A percentile compares a stretch with the other conserved stretches of the same genome.
phyloP scores from a whole-genome alignment of 2,329 filamentous ascomycete species.

The Arthrobotrys megalospora region DNA sequence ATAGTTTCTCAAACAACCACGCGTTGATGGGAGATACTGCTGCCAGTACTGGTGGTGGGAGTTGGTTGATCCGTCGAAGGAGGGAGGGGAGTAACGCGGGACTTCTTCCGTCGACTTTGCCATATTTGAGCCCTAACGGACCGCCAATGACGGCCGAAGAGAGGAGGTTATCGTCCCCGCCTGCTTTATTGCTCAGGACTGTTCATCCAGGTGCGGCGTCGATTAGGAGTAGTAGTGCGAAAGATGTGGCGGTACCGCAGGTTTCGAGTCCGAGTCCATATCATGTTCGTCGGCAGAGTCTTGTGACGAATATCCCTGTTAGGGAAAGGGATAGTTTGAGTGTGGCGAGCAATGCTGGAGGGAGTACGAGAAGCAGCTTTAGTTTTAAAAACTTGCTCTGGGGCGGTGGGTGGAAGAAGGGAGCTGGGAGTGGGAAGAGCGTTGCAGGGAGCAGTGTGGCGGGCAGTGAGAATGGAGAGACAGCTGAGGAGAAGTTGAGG shows the following conservation, averaged over 20 bases:
- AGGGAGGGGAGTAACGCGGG: slow-evolving; percentile 5
- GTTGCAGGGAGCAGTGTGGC: slow-evolving; percentile 39
- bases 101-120: slow-evolving; percentile 33
- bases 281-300: slow-evolving; percentile 39
- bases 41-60: slow-evolving; percentile 18
- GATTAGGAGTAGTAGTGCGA: slow-evolving; percentile 17
- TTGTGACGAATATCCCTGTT: slow-evolving; percentile 45
- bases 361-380: slow-evolving; percentile 51
- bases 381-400: slow-evolving; percentile 59
- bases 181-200: slow-evolving; percentile 33
- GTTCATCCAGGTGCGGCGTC: slow-evolving; percentile 39
- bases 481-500: slow-evolving; percentile 56
- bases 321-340: slow-evolving; percentile 54
- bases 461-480: slow-evolving; percentile 44
- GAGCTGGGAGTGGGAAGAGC: slow-evolving; percentile 39
- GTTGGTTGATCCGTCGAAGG: slow-evolving; percentile 44
- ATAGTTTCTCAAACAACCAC: slow-evolving; percentile 44
- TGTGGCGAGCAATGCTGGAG: slow-evolving; percentile 44
- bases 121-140: slow-evolving; percentile 51
- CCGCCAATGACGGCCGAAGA: slow-evolving; percentile 54
- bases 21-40: slow-evolving; percentile 37
- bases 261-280: slow-evolving; percentile 49
- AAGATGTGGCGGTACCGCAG: slow-evolving; percentile 46
- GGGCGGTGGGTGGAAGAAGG: slow-evolving; percentile 51
- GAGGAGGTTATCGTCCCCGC: slow-evolving; percentile 42